A percentile compares a stretch with the other conserved stretches of the same genome.
Evolutionary conservation across 441 rosid species (phyloP).

Genomic region (Erysimum cheiri): DNA sequence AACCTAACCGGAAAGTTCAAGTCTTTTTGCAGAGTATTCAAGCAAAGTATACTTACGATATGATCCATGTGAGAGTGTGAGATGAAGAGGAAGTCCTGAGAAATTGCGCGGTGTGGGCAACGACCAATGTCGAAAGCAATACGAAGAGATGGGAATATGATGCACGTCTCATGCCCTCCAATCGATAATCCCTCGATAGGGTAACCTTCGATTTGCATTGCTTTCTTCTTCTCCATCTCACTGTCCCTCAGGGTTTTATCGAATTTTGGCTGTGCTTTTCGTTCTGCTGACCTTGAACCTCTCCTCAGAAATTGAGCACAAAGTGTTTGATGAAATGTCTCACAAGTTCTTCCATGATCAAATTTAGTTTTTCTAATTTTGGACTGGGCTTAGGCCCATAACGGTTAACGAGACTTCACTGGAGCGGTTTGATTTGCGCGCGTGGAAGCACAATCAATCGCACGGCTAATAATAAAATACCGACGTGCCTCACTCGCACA

Average conservation of each 20-base stretch:
- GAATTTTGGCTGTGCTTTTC: neutral
- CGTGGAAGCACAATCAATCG: neutral
- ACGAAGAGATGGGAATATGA: conserved; percentile 78
- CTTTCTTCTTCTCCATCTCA: conserved; percentile 43
- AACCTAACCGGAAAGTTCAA: neutral
- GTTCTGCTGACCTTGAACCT: conserved; percentile 5
- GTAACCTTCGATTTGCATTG: conserved; percentile 63
- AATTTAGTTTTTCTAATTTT: neutral
- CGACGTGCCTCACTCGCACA: neutral
- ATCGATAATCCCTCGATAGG: conserved; percentile 85
- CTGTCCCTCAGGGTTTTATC: neutral
- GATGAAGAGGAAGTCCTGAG: conserved; percentile 88
- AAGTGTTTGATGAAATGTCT: conserved; percentile 38
- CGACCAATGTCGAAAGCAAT: conserved; percentile 92
- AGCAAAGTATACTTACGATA: conserved; percentile 55
- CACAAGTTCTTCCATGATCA: conserved; percentile 6
- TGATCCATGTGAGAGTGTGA: conserved; percentile 98
- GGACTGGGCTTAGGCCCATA: conserved; percentile 38
- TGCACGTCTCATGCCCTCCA: conserved; percentile 95
- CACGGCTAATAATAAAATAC: neutral
- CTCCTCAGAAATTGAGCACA: conserved; percentile 18
- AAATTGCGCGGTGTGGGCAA: conserved; percentile 88
- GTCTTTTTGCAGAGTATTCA: neutral
- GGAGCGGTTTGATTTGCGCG: neutral
- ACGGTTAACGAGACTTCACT: too few relatives aligned